phyloP scores from a whole-genome alignment of 495 filamentous ascomycete species.

The Aspergillus cavernicola region DNA sequence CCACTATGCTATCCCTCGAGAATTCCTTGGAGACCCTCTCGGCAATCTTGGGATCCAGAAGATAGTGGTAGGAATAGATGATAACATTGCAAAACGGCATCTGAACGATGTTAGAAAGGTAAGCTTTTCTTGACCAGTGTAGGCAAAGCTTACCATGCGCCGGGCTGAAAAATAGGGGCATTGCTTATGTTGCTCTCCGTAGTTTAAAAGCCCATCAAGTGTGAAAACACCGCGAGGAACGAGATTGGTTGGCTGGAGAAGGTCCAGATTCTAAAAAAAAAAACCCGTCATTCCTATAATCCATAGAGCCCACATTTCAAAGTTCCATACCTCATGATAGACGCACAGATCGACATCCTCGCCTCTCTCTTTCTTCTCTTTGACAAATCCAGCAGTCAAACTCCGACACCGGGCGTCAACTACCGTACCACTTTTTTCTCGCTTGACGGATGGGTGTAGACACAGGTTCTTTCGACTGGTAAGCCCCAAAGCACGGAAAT shows the following conservation, averaged over 20 bases:
- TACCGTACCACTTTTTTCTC: conserved; percentile 89
- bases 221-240: conserved; percentile 94
- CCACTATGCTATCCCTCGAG: conserved; percentile 96
- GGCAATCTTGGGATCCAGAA: conserved; percentile 96
- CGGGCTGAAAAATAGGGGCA: conserved; percentile 96
- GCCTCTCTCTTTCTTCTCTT: conserved; percentile 90
- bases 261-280: conserved; percentile 81
- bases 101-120: conserved; percentile 36
- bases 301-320: background rate
- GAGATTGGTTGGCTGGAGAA: conserved; percentile 89
- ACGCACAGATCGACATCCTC: conserved; percentile 92
- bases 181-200: conserved; percentile 93
- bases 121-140: background rate
- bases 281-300: conserved; percentile 16
- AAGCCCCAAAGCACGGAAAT: conserved; percentile 86
- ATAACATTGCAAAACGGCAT: conserved; percentile 99
- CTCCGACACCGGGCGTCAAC: conserved; percentile 95
- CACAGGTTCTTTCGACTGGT: conserved; percentile 98
- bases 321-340: conserved; percentile 76
- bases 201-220: conserved; percentile 78
- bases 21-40: conserved; percentile 94
- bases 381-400: conserved; percentile 93
- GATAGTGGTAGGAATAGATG: conserved; percentile 98
- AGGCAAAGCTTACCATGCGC: conserved; percentile 68
- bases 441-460: conserved; percentile 89